Conservation (phyloP, 2,329 filamentous ascomycete species). For the Oidium heveae region DNA sequence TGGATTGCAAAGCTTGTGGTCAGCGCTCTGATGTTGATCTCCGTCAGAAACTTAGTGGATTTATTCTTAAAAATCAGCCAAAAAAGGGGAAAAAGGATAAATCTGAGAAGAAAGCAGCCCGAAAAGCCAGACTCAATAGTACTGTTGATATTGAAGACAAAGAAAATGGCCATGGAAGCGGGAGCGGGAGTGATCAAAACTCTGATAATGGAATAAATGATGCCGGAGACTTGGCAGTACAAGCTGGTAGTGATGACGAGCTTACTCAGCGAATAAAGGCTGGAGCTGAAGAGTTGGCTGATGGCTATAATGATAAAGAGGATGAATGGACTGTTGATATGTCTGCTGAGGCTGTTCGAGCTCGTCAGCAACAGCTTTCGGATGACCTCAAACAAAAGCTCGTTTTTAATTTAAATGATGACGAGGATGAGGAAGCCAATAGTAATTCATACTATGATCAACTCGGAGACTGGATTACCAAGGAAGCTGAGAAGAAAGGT, state of each 20-base stretch:
- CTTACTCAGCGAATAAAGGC: conserved; percentile 51
- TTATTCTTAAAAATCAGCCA: conserved; percentile 88
- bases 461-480: conserved; percentile 77
- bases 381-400: conserved; percentile 84
- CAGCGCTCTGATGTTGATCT: conserved; percentile 78
- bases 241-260: conserved; percentile 74
- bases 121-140: conserved; percentile 51
- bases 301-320: conserved; percentile 43
- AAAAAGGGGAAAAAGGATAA: conserved; percentile 96
- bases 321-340: conserved; percentile 93
- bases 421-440: conserved; percentile 55
- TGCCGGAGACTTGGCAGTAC: conserved; percentile 27
- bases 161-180: conserved; percentile 28
- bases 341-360: conserved; percentile 83
- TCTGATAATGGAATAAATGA: conserved; percentile 29
- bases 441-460: conserved; percentile 63
- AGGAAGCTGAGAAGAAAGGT: conserved; percentile 44
- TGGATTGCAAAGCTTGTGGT: conserved; percentile 98
- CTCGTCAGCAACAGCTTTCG: conserved; percentile 80
- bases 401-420: conserved; percentile 52
- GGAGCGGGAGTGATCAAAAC: conserved; percentile 38
- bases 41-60: conserved; percentile 85
- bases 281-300: conserved; percentile 47
- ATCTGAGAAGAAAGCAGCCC: conserved; percentile 70
- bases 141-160: conserved; percentile 24